Base-by-base conservation (phyloP, 331 rosid genomes). In the Saraca asoca region DNA sequence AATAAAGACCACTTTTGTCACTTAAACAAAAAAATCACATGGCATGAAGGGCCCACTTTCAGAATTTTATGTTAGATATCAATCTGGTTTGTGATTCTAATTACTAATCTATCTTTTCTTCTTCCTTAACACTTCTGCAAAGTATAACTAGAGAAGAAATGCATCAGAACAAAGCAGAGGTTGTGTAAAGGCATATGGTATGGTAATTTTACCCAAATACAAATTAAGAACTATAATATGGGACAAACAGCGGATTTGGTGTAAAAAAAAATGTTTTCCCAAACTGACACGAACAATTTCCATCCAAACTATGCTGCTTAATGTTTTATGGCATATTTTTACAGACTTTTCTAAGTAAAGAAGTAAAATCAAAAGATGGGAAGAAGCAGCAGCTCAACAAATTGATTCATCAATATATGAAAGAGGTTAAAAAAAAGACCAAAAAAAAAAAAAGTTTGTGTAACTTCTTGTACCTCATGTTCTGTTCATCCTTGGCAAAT, bases 401-500 rank as follows among this genome's bases (percentile, higher is more conserved):
- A 60, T 31, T n/a, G 42, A 69, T 81, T 72, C 66, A 41, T 62
- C 62, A 66, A 63, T 48, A 59, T 44, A 49, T 62, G 52, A 20
- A 70, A 68, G 45, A 41, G 34, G 61, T 77, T 42, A 1, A 24
- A 24, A 24, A 24, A 24, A 24, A 24, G 31, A 24, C 31, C n/a
- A n/a, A 74, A 69, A 75, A 65, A 56, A 24, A 80, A 70, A 78
- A 74, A 70, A 65, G 34, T 38, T 43, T 46, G 59, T 37, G 63
- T 14, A 14, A 46, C 73, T 70, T 82, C 74, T 80, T 20, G 79
- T 78, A 82, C 73, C 80, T 75, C 75, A 82, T 59, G 69, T 78
- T 73, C 75, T 81, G 53, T 80, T 84, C 78, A 69, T 74, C 79
- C 78, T 72, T 56, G 88, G 90, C 79, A 82, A 71, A 76, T 68